Evolutionary conservation across 352 stramenopile species (phyloP).

Genomic region (Globisporangium ultimum): DNA sequence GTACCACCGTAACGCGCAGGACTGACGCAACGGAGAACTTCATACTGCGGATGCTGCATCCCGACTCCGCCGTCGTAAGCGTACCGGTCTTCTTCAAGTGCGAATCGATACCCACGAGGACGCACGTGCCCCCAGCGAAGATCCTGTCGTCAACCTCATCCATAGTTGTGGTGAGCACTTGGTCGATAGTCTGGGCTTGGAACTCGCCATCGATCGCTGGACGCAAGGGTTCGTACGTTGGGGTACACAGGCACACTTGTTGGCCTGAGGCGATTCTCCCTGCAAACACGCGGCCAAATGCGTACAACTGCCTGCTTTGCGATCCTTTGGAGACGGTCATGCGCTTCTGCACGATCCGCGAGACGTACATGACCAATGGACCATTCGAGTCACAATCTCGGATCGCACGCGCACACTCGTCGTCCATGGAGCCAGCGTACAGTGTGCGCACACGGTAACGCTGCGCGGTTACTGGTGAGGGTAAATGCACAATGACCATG

Average conservation of each 20-base stretch:
- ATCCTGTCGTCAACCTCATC: slow-evolving; percentile 98
- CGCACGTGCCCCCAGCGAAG: slow-evolving; percentile 99
- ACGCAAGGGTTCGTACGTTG: slow-evolving; percentile 96
- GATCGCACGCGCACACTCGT: slow-evolving; percentile 97
- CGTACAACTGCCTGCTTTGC: slow-evolving; percentile 98
- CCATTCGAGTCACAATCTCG: slow-evolving; percentile 97
- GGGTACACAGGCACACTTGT: slow-evolving; percentile 98
- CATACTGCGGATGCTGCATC: slow-evolving; percentile 99
- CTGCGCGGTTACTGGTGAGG: slow-evolving; percentile 95
- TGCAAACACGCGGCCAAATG: slow-evolving; percentile 99
- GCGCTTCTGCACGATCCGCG: slow-evolving; percentile 98
- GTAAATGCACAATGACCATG: slow-evolving; percentile 99
- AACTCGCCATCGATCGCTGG: slow-evolving; percentile 85
- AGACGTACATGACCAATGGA: slow-evolving; percentile 99
- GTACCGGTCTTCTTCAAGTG: slow-evolving; percentile 99
- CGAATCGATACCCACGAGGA: slow-evolving; percentile 98
- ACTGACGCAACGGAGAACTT: slow-evolving; percentile 99
- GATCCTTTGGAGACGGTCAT: slow-evolving; percentile 31
- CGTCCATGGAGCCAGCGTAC: slow-evolving; percentile 98
- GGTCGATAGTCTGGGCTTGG: too few relatives aligned
- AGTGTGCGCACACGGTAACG: slow-evolving; percentile 98
- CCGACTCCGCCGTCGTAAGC: slow-evolving; percentile 97
- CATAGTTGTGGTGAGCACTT: slow-evolving; percentile 34
- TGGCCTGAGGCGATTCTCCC: slow-evolving; percentile 98
- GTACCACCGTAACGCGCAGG: slow-evolving; percentile 98